Conservation (phyloP, 345 rosid genomes). For the Sonneratia alba region DNA sequence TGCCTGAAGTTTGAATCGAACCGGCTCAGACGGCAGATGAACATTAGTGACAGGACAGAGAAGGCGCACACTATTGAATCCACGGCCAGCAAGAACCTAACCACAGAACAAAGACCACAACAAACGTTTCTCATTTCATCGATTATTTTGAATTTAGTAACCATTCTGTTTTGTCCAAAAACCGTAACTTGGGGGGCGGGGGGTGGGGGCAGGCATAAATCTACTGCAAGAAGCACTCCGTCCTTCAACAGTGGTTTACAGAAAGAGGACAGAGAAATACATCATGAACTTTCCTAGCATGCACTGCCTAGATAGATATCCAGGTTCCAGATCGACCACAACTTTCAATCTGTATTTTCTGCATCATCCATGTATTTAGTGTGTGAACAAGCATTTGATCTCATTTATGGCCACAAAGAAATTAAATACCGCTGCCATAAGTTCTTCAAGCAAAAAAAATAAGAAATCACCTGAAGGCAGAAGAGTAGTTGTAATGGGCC, state of each 20-base stretch:
- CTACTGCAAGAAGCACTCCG: background rate
- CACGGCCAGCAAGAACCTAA: slow-evolving; percentile 42
- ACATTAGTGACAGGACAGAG: slow-evolving; percentile 30
- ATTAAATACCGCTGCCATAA: background rate
- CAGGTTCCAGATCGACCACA: no score
- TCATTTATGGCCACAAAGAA: background rate
- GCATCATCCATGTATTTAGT: background rate
- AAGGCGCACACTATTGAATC: slow-evolving; percentile 26
- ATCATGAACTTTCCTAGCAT: no score
- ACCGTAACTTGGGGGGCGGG: no score
- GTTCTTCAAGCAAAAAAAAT: background rate
- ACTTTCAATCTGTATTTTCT: no score
- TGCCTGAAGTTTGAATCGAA: slow-evolving; percentile 12
- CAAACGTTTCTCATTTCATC: background rate
- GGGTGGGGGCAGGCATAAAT: background rate
- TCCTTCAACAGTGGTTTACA: background rate
- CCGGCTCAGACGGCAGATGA: slow-evolving; percentile 18
- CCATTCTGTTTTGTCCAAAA: no score
- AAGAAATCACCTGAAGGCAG: slow-evolving; percentile 33
- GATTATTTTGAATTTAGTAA: background rate
- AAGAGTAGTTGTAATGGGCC: slow-evolving; percentile 31
- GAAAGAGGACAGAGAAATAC: background rate
- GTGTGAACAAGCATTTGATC: background rate
- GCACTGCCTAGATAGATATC: no score
- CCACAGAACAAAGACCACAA: background rate